Evolutionary conservation across 257 asterid genomes (phyloP).

Genomic region (Solanum medicagineum): DNA sequence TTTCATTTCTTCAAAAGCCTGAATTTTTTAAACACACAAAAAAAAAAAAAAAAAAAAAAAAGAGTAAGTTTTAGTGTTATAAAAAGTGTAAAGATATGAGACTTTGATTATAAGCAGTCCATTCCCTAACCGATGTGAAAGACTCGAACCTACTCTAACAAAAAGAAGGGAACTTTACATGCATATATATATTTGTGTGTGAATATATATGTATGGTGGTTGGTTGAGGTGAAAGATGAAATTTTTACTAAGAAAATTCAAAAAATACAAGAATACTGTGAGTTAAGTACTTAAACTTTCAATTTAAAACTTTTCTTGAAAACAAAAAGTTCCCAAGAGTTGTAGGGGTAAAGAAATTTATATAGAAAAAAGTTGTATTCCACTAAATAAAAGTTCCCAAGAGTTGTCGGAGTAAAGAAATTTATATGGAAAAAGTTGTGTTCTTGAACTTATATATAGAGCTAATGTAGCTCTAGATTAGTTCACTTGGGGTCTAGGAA

Average conservation of each 20-base stretch:
- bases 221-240: neutral
- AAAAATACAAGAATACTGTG: neutral
- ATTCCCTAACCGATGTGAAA: neutral
- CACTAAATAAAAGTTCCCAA: neutral
- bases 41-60: neutral
- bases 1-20: constrained; percentile 75
- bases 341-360: neutral
- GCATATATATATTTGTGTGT: neutral
- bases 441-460: neutral
- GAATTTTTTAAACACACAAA: neutral
- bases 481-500: neutral
- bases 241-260: neutral
- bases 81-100: neutral
- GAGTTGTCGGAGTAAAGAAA: neutral
- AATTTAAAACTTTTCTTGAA: neutral
- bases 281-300: neutral
- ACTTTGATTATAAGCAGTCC: neutral
- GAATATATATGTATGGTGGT: neutral
- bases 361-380: neutral
- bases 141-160: neutral
- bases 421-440: neutral
- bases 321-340: neutral
- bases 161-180: neutral
- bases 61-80: neutral
- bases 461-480: neutral